Base-by-base conservation (phyloP, 2,329 filamentous ascomycete species). In the Pyrenophora teres region DNA sequence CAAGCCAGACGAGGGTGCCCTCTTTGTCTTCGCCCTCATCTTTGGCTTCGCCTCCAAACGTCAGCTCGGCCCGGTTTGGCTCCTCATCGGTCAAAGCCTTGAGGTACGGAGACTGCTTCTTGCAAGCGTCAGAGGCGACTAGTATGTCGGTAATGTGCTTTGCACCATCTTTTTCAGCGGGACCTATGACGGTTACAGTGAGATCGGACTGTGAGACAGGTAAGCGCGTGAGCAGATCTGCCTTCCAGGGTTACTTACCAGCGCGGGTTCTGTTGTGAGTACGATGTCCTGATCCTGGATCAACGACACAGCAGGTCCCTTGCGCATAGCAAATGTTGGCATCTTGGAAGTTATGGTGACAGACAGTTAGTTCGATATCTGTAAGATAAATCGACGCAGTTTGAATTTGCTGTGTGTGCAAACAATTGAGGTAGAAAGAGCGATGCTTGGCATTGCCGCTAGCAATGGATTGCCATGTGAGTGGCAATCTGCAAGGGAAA, bases 61-160 rank as follows among this genome's bases (percentile, higher is more conserved):
- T 52, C 35, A 61, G 54, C 41, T 57, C 48, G 7, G 46, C 40
- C n/a, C 36, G 40, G 5, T 59, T 47, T 6, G 52, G 37, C 25
- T 37, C 35, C 6, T 8, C 39, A 15, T 39, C 30, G 35, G 56
- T 42, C 9, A 57, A n/a, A 5, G 46, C 16, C 7, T 36, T 44
- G 2, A 62, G 33, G 23, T 52, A 62, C 4, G 16, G 25, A 10
- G 56, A 57, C 31, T 21, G 19, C 19, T 50, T 46, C 23, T 27
- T 31, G 33, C 56, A 59, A 15, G 36, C 38, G 2, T 47, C 27
- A 1, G 33, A 38, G 6, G 50, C 43, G n/a, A 56, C 53, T 6
- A 39, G 38, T 10, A 62, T 33, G 10, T 57, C 56, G 9, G 56
- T 62, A 15, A 59, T 51, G 6, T 54, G 46, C 31, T 51, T 55